Evolutionary conservation across 306 rosid species (phyloP).

Genomic region (Mucuna pruriens): DNA sequence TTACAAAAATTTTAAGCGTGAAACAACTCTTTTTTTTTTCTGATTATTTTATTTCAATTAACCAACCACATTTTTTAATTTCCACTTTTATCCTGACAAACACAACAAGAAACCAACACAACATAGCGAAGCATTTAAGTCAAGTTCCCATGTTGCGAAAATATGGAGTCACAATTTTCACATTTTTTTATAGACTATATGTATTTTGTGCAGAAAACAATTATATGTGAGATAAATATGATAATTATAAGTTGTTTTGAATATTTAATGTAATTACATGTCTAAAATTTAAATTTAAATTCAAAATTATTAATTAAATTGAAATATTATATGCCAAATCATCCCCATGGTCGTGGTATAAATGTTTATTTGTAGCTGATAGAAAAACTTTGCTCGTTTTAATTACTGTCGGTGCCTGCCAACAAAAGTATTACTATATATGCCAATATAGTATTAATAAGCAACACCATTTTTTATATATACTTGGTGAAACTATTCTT

Average conservation of each 20-base stretch:
- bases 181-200: too few relatives aligned
- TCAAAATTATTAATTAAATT: too few relatives aligned
- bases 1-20: too few relatives aligned
- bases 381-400: neutral
- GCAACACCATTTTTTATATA: neutral
- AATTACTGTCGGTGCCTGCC: neutral
- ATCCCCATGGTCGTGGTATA: too few relatives aligned
- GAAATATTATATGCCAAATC: too few relatives aligned
- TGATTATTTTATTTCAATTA: too few relatives aligned
- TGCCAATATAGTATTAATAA: neutral
- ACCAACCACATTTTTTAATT: too few relatives aligned
- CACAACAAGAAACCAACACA: neutral
- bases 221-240: too few relatives aligned
- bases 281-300: neutral
- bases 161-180: conserved; percentile 26
- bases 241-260: too few relatives aligned
- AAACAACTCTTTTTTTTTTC: too few relatives aligned
- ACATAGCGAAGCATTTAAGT: neutral
- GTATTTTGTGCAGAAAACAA: too few relatives aligned
- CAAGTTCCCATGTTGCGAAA: conserved; percentile 27
- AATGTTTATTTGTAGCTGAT: neutral
- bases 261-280: neutral
- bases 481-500: neutral
- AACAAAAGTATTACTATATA: neutral
- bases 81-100: too few relatives aligned